These are phyloP conservation scores for Sorghum bicolor DNA, from an alignment of 176 grass and related monocot species.

Conservation along the genomic window Sorghum_bicolor_NCBIv3 NC_012875.2:51209501-51210000, in stretches of 20 bases:
- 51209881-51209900: background rate
- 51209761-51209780: background rate
- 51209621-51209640: background rate
- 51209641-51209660: background rate
- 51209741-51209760: background rate
- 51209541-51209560: background rate
- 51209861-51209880: background rate
- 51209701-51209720: background rate
- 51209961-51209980: too few relatives aligned
- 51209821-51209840: background rate
- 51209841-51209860: background rate
- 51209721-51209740: background rate
- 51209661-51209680: background rate
- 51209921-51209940: background rate
- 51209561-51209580: background rate
- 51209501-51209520: background rate
- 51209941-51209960: too few relatives aligned
- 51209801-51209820: slow-evolving; percentile 8
- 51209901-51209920: slow-evolving; percentile 19
- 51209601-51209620: background rate
- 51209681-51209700: background rate
- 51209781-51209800: background rate
- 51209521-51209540: background rate
- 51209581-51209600: background rate
- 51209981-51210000: too few relatives aligned